These are phyloP conservation scores for Glycine tomentella DNA, from an alignment of 306 rosid species.

Conservation along the genomic window DNA sequence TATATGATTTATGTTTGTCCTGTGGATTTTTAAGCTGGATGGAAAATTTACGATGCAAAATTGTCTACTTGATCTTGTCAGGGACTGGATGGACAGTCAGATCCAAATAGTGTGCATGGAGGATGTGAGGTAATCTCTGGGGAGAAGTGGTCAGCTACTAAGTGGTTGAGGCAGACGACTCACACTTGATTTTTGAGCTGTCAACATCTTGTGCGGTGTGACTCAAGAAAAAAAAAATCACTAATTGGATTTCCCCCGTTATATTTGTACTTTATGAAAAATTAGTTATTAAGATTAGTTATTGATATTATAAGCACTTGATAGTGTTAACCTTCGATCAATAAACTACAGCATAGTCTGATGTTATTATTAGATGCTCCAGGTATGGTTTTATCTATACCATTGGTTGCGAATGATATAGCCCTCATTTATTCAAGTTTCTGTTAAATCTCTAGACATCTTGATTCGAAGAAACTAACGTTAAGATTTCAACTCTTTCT, in stretches of 20 bases:
- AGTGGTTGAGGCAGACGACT: constrained; percentile 61
- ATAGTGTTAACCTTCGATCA: constrained; percentile 5
- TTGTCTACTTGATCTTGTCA: constrained; percentile 38
- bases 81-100: constrained; percentile 63
- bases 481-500: not conserved
- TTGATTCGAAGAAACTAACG: constrained; percentile 7
- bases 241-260: constrained; percentile 15
- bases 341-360: constrained; percentile 20
- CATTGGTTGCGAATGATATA: constrained; percentile 6
- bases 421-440: not conserved
- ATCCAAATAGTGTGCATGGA: constrained; percentile 61
- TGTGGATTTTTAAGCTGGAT: not conserved
- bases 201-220: constrained; percentile 4
- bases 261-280: constrained; percentile 26
- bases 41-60: not conserved
- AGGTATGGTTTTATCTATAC: not conserved
- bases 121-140: constrained; percentile 60
- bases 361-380: constrained; percentile 3
- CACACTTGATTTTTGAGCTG: constrained; percentile 39
- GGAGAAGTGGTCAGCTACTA: constrained; percentile 67
- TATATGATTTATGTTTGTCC: not conserved
- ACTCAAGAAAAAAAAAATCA: not conserved
- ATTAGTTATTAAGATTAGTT: constrained; percentile 31
- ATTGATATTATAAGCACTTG: constrained; percentile 33
- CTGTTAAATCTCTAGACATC: not conserved